Evolutionary conservation across 2,329 filamentous ascomycete species (phyloP).

Genomic region (Hymenoscyphus infarciens): DNA sequence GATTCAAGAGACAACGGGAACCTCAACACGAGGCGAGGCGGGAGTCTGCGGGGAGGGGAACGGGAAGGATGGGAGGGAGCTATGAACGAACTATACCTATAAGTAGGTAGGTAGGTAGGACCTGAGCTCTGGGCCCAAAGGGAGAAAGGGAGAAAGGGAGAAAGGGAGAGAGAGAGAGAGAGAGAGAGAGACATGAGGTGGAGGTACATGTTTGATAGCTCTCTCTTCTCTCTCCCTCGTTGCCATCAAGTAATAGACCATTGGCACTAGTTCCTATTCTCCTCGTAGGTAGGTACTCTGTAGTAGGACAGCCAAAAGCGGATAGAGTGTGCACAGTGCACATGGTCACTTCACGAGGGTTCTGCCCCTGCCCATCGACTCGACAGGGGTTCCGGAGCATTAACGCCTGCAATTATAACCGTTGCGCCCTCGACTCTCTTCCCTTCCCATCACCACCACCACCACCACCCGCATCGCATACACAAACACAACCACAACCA

Average conservation of each 20-base stretch:
- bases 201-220: slow-evolving; percentile 13
- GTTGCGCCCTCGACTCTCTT: slow-evolving; percentile 9
- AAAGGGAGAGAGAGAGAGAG: too few species aligned
- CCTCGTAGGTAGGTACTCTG: neutral
- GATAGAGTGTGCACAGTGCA: neutral
- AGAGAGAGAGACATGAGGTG: too few species aligned
- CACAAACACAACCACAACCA: slow-evolving; percentile 5
- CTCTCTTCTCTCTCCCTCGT: slow-evolving; percentile 9
- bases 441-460: slow-evolving; percentile 12
- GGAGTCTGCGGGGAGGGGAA: neutral
- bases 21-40: neutral
- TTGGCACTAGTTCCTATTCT: neutral
- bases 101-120: too few species aligned
- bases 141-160: too few species aligned
- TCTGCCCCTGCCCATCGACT: neutral
- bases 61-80: neutral
- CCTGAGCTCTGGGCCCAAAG: neutral
- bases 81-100: neutral
- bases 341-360: neutral
- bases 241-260: neutral
- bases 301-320: neutral
- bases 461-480: too few species aligned
- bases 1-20: neutral
- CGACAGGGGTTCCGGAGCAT: neutral
- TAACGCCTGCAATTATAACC: slow-evolving; percentile 4